Base-by-base conservation (phyloP, 345 rosid genomes). In the Cardiospermum halicacabum region DNA sequence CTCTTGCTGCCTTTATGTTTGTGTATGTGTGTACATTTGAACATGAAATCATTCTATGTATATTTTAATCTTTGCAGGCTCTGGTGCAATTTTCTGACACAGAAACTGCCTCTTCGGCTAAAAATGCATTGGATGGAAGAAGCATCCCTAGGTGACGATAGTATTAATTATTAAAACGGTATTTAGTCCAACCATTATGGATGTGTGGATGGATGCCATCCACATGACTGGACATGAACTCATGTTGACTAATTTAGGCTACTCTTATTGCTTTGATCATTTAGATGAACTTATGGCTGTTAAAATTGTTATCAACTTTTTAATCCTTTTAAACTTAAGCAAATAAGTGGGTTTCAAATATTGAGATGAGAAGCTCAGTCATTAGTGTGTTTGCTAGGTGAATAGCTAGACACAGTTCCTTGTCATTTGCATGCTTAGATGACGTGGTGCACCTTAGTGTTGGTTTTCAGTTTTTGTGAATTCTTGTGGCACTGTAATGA, bases 141-240 rank as follows among this genome's bases (percentile, higher is more conserved):
- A 87, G 78, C 81, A 95, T 95, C 71, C 98, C 99, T 78, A 95
- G 99, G 99, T 95, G 87, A 89, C 85, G 47, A 74, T 81, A 83
- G 81, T 79, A 69, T 78, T 86, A 83, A 66, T 73, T 72, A 61
- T 88, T 82, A 75, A 77, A 80, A 73, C 51, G 78, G 83, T 83
- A 81, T 86, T 84, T 82, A 49, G 84, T 80, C 83, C 68, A 62
- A 74, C 82, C 80, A 75, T 60, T 67, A 40, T 75, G 60, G 82
- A 66, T 62, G 67, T 66, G 32, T 74, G 60, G 60, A 51, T 70
- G 37, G 73, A 71, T 22, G 42, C 60, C 59, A 27, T 62, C 65
- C 58, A 37, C 30, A 34, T 69, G 68, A 49, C 70, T 77, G 64
- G 65, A 58, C 42, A 53, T 62, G 10, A 7, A 40, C 22, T 39